Base-by-base conservation (phyloP, 2,329 filamentous ascomycete genomes). In the Monosporascus sp. region DNA sequence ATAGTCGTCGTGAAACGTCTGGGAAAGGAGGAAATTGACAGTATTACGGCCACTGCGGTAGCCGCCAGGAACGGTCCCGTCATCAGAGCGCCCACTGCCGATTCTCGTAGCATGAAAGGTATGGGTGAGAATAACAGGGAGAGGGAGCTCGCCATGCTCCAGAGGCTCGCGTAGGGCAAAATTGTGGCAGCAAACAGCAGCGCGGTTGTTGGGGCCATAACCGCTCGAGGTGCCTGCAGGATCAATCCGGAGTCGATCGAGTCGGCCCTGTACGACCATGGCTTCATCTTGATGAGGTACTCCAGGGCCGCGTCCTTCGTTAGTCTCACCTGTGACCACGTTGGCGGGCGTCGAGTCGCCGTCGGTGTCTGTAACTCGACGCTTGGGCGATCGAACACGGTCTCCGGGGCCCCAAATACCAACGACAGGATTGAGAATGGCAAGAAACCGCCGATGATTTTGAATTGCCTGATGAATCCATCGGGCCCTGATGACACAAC, bases 351-450 rank as follows among this genome's bases (percentile, higher is more conserved):
- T 54, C 24, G 59, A 51, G 48, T 37, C 44, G 35, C 58, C 53
- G 22, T 61, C 53, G 38, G 54, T 48, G 38, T 51, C 57, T 54
- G 41, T 57, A 53, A 37, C 52, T 55, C 57, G n/a, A 59, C 54
- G 37, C 64, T 67, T 14, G 71, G 64, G 7, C 79, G 74, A 54
- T 78, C 72, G 60, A 77, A 84, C 2, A 72, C 67, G 0, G 80
- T 81, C 65, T 85, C 81, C 1, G 80, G 79, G 0, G 71, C 72
- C 5, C 70, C 74, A 2, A 84, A 62, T 20, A 74, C 65, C 3
- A 83, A 59, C 5, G 81, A 66, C 0, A 79, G 66, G 3, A 81
- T 65, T 2, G 77, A 73, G 24, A 78, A 45, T 5, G 73, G 65
- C 52, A 79, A 70, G 54, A 84, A 76, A 43, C 70, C 66, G 61